Evolutionary conservation across 768 basidiomycete species (phyloP).

Genomic region (Agaricus subrufescens): DNA sequence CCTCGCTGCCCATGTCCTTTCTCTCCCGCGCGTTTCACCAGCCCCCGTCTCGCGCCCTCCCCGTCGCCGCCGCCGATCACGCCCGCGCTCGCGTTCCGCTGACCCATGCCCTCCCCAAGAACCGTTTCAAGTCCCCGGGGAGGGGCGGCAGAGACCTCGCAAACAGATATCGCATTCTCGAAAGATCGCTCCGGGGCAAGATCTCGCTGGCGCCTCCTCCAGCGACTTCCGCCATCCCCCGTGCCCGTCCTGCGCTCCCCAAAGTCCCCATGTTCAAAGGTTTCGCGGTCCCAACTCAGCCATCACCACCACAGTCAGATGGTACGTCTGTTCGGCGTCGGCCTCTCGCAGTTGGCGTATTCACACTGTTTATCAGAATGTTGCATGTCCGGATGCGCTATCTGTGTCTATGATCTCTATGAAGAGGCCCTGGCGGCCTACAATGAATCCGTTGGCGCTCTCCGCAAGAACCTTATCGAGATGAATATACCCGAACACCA

Average conservation of each 20-base stretch:
- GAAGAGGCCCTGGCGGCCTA: conserved; percentile 68
- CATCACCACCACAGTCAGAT: conserved; percentile 59
- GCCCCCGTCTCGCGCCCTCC: neutral
- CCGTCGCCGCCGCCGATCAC: neutral
- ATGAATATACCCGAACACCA: conserved; percentile 46
- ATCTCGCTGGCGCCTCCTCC: neutral
- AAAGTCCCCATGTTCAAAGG: conserved; percentile 39
- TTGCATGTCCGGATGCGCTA: conserved; percentile 91
- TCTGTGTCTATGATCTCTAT: conserved; percentile 90
- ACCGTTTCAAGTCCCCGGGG: neutral
- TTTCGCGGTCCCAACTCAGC: conserved; percentile 55
- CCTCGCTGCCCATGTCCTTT: neutral
- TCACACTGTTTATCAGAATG: conserved; percentile 52
- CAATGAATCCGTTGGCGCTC: conserved; percentile 42
- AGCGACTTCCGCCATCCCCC: too few relatives aligned
- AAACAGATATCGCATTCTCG: neutral
- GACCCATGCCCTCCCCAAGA: neutral
- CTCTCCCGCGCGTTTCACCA: neutral
- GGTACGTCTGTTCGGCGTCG: conserved; percentile 34
- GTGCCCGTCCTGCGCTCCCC: neutral
- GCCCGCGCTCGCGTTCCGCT: neutral
- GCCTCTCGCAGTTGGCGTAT: neutral
- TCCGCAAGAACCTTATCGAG: conserved; percentile 46
- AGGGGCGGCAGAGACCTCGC: conserved; percentile 7
- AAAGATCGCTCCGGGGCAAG: conserved; percentile 10